phyloP scores from a whole-genome alignment of 352 stramenopile species.

The Globisporangium recalcitrans region DNA sequence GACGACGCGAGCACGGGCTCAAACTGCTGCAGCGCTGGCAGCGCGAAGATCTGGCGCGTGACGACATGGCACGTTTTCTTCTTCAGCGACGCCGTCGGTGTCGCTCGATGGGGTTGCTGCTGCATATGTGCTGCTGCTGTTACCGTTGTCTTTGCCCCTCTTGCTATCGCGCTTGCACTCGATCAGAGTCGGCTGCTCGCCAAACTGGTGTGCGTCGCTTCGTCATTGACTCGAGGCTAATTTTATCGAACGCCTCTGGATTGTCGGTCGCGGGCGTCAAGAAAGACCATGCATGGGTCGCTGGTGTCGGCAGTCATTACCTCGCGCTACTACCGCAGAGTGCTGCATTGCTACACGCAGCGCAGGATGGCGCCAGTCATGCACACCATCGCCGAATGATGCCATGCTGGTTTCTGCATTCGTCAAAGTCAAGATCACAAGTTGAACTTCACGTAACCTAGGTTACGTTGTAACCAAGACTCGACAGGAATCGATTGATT shows the following conservation, averaged over 20 bases:
- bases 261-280: not conserved
- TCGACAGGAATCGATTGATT: not conserved
- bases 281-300: no score
- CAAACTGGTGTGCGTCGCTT: not conserved
- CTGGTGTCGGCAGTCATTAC: no score
- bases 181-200: no score
- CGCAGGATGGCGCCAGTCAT: not conserved
- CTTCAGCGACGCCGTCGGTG: slow-evolving; percentile 26
- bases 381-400: not conserved
- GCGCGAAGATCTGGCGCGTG: slow-evolving; percentile 37
- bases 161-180: not conserved
- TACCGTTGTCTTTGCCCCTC: not conserved
- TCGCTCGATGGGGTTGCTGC: slow-evolving; percentile 8
- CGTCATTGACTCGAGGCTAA: not conserved
- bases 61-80: slow-evolving; percentile 33
- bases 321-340: not conserved
- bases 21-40: slow-evolving; percentile 62
- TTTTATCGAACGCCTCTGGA: not conserved
- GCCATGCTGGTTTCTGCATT: not conserved
- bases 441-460: not conserved
- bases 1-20: slow-evolving; percentile 47
- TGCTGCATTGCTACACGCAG: not conserved
- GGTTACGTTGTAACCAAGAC: not conserved
- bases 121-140: slow-evolving; percentile 11
- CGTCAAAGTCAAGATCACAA: not conserved